Conservation (phyloP, 129 eudicot species). For the Logfia minima region DNA sequence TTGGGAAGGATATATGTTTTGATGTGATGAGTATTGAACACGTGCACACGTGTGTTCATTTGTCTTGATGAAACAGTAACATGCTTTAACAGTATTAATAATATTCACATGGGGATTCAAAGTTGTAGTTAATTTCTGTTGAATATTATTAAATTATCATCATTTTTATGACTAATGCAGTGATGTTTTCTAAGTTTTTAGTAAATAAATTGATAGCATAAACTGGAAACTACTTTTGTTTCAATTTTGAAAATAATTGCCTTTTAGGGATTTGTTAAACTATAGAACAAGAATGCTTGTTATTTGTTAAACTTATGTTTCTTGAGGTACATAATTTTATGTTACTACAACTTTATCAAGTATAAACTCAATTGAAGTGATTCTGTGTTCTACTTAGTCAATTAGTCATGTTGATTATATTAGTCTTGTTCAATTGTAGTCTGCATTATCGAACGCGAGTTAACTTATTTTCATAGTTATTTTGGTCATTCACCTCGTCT, state of each 20-base stretch:
- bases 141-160: neutral
- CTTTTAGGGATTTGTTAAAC: constrained; percentile 5
- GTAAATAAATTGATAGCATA: neutral
- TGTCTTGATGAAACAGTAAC: constrained; percentile 26
- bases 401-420: neutral
- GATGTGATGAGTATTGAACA: constrained; percentile 35
- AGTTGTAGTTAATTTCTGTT: constrained; percentile 10
- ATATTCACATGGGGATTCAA: constrained; percentile 18
- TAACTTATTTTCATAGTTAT: no score
- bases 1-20: constrained; percentile 21
- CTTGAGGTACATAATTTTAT: neutral
- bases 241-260: neutral
- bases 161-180: neutral
- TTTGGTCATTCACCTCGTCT: no score
- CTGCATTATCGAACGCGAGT: neutral
- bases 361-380: neutral
- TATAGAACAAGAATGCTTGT: neutral
- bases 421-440: neutral
- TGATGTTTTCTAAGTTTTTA: no score
- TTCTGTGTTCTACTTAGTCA: neutral
- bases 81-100: constrained; percentile 15
- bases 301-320: neutral
- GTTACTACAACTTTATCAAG: neutral
- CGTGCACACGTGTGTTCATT: constrained; percentile 37
- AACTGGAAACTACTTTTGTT: neutral